Percentiles rank a stretch among this genome's conserved stretches.
Conservation (phyloP, 1,284 basidiomycete species). For the Ustilago cynodontis region DNA sequence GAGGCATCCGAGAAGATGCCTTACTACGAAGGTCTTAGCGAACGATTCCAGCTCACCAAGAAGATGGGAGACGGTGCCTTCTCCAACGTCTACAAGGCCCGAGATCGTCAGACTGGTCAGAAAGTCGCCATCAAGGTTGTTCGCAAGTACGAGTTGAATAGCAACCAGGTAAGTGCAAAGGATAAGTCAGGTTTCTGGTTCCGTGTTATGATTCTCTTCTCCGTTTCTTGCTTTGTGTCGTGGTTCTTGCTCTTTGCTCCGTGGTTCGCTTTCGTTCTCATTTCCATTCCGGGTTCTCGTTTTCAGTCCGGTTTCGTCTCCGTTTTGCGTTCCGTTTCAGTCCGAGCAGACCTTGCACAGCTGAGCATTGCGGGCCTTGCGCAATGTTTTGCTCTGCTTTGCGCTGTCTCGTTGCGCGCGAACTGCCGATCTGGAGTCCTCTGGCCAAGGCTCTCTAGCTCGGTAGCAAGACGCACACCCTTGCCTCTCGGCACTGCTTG, state of each 20-base stretch:
- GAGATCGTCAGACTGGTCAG: slow-evolving; percentile 80
- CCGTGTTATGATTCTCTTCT: slow-evolving; percentile 54
- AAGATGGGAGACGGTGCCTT: slow-evolving; percentile 81
- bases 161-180: slow-evolving; percentile 80
- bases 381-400: not conserved
- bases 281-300: slow-evolving; percentile 18
- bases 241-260: slow-evolving; percentile 17
- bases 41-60: slow-evolving; percentile 61
- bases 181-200: slow-evolving; percentile 70
- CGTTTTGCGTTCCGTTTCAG: slow-evolving; percentile 39
- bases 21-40: slow-evolving; percentile 60
- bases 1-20: slow-evolving; percentile 63
- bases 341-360: slow-evolving; percentile 24
- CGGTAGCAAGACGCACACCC: slow-evolving; percentile 65
- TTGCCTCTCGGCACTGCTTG: not conserved
- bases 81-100: slow-evolving; percentile 96
- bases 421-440: slow-evolving; percentile 29
- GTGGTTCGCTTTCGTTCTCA: slow-evolving; percentile 16
- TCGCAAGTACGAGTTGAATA: slow-evolving; percentile 93
- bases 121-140: slow-evolving; percentile 98
- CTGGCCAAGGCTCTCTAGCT: slow-evolving; percentile 63
- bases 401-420: slow-evolving; percentile 21
- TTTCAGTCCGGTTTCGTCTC: slow-evolving; percentile 59
- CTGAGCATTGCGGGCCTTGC: not conserved
- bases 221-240: slow-evolving; percentile 36